These are phyloP conservation scores for Termitomyces sp. DNA, from an alignment of 768 basidiomycete genomes.

Conservation along the genomic window DNA sequence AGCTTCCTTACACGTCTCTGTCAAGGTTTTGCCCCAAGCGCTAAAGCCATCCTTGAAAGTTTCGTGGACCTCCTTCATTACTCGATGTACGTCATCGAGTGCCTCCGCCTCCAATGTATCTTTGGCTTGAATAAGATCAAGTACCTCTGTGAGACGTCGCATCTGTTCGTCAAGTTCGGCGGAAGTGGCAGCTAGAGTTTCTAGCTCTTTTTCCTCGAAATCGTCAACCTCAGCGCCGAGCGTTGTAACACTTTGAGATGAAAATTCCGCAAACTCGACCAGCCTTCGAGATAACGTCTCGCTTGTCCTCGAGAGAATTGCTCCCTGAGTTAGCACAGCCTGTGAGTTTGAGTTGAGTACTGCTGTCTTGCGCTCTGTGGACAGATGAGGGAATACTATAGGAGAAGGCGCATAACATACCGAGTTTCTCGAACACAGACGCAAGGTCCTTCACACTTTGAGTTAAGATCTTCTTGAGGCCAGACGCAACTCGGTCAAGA, in stretches of 20 bases:
- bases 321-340: slow-evolving; percentile 58
- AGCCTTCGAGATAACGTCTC: slow-evolving; percentile 52
- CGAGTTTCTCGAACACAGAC: slow-evolving; percentile 77
- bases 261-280: slow-evolving; percentile 53
- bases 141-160: slow-evolving; percentile 42
- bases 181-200: slow-evolving; percentile 44
- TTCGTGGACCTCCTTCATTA: slow-evolving; percentile 48
- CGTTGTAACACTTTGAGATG: slow-evolving; percentile 45
- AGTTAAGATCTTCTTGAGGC: slow-evolving; percentile 58
- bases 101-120: slow-evolving; percentile 52
- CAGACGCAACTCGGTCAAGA: slow-evolving; percentile 68
- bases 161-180: slow-evolving; percentile 55
- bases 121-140: slow-evolving; percentile 50
- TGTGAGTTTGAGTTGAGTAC: slow-evolving; percentile 61
- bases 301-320: slow-evolving; percentile 49
- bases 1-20: slow-evolving; percentile 39
- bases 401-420: slow-evolving; percentile 35
- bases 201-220: slow-evolving; percentile 51
- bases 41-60: slow-evolving; percentile 46
- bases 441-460: slow-evolving; percentile 67
- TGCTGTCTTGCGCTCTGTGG: slow-evolving; percentile 65
- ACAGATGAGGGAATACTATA: slow-evolving; percentile 8
- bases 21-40: slow-evolving; percentile 52
- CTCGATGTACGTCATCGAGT: slow-evolving; percentile 38
- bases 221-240: slow-evolving; percentile 53